Base-by-base conservation (phyloP, 495 filamentous ascomycete species). In the Usnea hakonensis region DNA sequence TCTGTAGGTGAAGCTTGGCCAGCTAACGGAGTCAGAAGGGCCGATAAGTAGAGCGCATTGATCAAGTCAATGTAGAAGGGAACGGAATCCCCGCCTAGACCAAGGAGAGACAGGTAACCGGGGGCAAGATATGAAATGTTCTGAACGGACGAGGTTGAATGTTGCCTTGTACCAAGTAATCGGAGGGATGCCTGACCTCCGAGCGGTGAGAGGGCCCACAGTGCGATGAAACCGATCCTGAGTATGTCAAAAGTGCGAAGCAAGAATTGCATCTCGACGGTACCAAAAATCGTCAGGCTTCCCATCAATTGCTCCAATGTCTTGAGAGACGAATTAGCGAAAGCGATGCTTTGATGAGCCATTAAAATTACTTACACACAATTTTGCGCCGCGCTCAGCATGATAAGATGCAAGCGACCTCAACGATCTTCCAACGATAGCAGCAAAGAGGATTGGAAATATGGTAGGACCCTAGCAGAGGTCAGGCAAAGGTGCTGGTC, bases 311-410 rank as follows among this genome's bases (percentile, higher is more conserved):
- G 23, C 26, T 50, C 46, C 46, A 50, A 7, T 30, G 23, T 50
- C 46, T 50, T 5, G 23, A 5, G 7, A 16, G 26, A 13, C 14
- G 17, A 16, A 0, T 50, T 16, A 50, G 46, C 11, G 26, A 26
- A 41, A 19, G 9, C 6, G 6, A 13, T 16, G 30, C 46, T 3
- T 16, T 30, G 11, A 16, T 2, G 16, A 50, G 11, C 4, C 46
- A 14, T 17, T 50, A 13, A 17, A 17, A 1, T 30, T 13, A 17
- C 55, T 41, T 26, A 57, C 55, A 28, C 55, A 33, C 21, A 57
- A 32, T n/a, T 41, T 57, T 40, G 55, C 55, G n/a, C 55, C 36
- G 19, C 41, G 37, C 41, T 26, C 55, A 41, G 55, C 55, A 26
- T 32, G 55, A 43, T 13, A 26, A 3, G 30, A 40, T 32, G 55